Evolutionary conservation across 495 filamentous ascomycete species (phyloP).

Genomic region (Aspergillus sparsus): DNA sequence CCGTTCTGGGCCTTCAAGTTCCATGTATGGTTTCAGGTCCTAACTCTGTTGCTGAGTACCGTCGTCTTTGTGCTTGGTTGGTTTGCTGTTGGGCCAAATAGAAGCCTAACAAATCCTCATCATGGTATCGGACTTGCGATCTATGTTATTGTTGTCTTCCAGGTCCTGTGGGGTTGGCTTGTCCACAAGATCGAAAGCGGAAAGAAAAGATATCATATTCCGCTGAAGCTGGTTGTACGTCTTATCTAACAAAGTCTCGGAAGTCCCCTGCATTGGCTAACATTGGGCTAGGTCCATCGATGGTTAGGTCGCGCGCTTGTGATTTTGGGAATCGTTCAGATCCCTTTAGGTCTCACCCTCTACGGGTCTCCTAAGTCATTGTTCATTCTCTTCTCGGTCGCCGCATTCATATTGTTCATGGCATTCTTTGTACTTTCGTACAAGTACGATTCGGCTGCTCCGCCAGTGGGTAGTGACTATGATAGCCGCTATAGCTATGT

Average conservation of each 20-base stretch:
- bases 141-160: conserved; percentile 80
- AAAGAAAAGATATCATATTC: conserved; percentile 56
- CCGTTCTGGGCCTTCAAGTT: conserved; percentile 68
- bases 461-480: conserved; percentile 49
- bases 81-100: conserved; percentile 72
- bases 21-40: conserved; percentile 85
- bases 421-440: conserved; percentile 75
- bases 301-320: conserved; percentile 80
- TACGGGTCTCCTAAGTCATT: conserved; percentile 84
- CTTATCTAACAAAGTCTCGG: neutral
- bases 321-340: conserved; percentile 80
- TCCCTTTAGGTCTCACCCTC: conserved; percentile 85
- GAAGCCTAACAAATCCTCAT: conserved; percentile 90
- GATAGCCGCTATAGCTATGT: conserved; percentile 57
- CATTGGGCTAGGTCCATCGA: conserved; percentile 62
- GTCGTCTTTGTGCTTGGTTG: conserved; percentile 75
- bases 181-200: conserved; percentile 64
- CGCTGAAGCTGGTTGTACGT: conserved; percentile 70
- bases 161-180: conserved; percentile 74
- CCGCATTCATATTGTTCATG: conserved; percentile 64
- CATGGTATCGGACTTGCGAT: conserved; percentile 91
- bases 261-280: conserved; percentile 15
- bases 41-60: conserved; percentile 71
- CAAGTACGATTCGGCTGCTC: conserved; percentile 53
- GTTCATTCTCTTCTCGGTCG: conserved; percentile 83